A percentile compares a stretch with the other conserved stretches of the same genome.
These are phyloP conservation scores for Tulasnella sp. DNA, from an alignment of 768 basidiomycete species.

Conservation along the genomic window DNA sequence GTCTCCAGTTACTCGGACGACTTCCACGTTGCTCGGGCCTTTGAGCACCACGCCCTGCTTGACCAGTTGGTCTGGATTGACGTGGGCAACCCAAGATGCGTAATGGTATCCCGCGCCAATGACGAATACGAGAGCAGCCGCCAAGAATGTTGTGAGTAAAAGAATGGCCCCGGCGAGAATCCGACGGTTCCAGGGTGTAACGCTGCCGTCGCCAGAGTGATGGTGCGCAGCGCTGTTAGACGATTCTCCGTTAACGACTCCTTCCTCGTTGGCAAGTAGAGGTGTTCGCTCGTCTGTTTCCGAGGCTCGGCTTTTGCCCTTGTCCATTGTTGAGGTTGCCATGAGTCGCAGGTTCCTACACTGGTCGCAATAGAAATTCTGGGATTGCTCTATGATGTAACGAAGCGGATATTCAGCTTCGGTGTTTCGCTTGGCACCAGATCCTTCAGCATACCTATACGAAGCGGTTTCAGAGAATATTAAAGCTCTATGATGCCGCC, in stretches of 20 bases:
- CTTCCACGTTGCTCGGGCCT: constrained; percentile 8
- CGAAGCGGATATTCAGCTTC: neutral
- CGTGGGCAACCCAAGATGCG: constrained; percentile 9
- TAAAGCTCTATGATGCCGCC: neutral
- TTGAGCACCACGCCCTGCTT: constrained; percentile 3
- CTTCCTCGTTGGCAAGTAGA: neutral
- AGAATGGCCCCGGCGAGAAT: neutral
- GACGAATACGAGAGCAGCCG: neutral
- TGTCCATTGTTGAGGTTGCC: neutral
- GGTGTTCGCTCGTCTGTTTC: constrained; percentile 8
- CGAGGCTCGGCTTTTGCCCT: constrained; percentile 8
- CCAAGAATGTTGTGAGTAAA: neutral
- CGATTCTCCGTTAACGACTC: neutral
- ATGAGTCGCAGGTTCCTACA: neutral
- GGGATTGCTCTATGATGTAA: neutral
- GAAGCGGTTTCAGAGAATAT: neutral
- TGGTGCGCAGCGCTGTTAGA: neutral
- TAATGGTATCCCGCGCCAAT: constrained; percentile 5
- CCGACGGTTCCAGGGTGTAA: neutral
- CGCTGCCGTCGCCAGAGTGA: neutral
- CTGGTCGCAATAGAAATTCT: neutral
- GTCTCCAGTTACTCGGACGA: neutral
- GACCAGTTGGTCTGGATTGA: neutral
- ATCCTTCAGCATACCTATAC: neutral
- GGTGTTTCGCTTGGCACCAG: neutral